Evolutionary conservation across 352 stramenopile genomes (phyloP), one percentile per base, ranked within the genome.

Genomic region (Phytopythium kandeliae): DNA sequence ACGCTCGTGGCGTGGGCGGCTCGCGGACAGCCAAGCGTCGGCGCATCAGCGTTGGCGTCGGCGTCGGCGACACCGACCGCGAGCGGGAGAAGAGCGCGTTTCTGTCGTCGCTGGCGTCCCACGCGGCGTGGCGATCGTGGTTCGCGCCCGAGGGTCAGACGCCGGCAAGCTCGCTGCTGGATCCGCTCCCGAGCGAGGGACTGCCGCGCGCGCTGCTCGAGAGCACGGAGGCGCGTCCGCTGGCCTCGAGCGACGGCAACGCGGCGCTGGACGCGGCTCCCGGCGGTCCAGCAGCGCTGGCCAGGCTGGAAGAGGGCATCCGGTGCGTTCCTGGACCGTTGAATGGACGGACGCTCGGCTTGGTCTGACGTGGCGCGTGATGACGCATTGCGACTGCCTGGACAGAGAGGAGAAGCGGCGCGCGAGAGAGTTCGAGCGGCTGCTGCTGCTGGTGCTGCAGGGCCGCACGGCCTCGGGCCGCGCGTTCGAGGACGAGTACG

Each of bases 121-220:
- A 74, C 13, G 72, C 73, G 3, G 63, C 60, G 15, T 89, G 75
- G 75, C 66, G 78, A 25, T 70, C 73, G n/a, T 86, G 75, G 75
- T 89, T 80, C 25, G 31, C 64, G 12, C 38, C 63, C 35, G 58
- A 75, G 0, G 45, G 16, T 12, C 19, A 51, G 19, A 41, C 10
- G 24, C 19, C 28, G 13, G n/a, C 19, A 28, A 21, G 19, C 21
- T 51, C 45, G 47, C 46, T 85, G 10, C 45, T 89, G 25, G 78
- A 89, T 38, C 73, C 75, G n/a, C 69, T 74, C 10, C 57, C 86
- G 3, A 31, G 56, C 25, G 6, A 13, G 12, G 37, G 59, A 30
- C 21, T 77, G 11, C 63, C 71, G 13, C 59, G 52, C 1, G 58
- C 62, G 1, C 19, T 84, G 16, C 66, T 48, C 13, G 26, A 31